Percentiles rank a stretch among this genome's conserved stretches.
phyloP scores from a whole-genome alignment of 164 flowering plant species.

The Dillenia suffruticosa region DNA sequence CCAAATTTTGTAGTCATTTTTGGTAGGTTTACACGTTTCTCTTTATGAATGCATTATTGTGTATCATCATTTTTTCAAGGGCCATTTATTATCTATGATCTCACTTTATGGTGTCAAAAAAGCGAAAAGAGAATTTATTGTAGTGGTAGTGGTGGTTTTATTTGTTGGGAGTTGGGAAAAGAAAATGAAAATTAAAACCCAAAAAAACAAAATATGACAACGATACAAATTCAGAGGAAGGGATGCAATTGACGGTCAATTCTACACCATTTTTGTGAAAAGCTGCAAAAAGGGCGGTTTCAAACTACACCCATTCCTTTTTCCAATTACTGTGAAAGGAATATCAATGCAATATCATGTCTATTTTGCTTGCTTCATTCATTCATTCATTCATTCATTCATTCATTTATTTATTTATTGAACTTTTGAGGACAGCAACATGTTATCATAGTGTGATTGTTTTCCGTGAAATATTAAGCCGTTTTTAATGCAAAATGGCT shows the following conservation, averaged over 20 bases:
- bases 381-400: too few species aligned
- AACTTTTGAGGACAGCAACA: too few species aligned
- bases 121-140: background rate
- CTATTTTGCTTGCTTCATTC: background rate
- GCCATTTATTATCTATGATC: slow-evolving; percentile 20
- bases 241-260: background rate
- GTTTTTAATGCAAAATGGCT: slow-evolving; percentile 12
- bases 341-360: background rate
- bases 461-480: background rate
- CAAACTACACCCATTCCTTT: slow-evolving; percentile 21
- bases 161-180: slow-evolving; percentile 13
- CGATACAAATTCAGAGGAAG: slow-evolving; percentile 11
- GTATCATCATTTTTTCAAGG: too few species aligned
- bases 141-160: slow-evolving; percentile 5
- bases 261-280: slow-evolving; percentile 20
- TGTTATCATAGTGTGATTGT: too few species aligned
- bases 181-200: slow-evolving; percentile 1
- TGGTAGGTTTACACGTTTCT: too few species aligned
- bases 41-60: too few species aligned
- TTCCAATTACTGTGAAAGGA: slow-evolving; percentile 2
- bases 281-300: slow-evolving; percentile 27
- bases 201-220: slow-evolving; percentile 6
- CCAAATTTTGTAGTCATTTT: too few species aligned
- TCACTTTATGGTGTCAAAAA: slow-evolving; percentile 5
- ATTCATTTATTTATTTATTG: background rate